phyloP scores from a whole-genome alignment of 305 asterid species.

The Fraxinus latifolia region DNA sequence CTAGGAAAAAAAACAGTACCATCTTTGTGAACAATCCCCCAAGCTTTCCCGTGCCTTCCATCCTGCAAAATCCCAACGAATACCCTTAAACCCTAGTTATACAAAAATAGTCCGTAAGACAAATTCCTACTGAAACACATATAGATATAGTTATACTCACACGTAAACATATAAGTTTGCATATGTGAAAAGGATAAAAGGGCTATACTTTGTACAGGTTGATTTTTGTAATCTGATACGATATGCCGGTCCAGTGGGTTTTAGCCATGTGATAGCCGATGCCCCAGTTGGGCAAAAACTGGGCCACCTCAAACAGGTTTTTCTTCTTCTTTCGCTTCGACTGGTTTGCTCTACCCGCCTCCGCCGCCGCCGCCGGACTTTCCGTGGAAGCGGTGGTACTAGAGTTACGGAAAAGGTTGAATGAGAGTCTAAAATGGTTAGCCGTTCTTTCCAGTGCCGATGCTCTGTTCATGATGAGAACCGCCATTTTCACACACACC shows the following conservation, averaged over 20 bases:
- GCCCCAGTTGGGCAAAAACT: conserved; percentile 77
- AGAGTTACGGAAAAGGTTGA: conserved; percentile 44
- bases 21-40: conserved; percentile 73
- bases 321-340: conserved; percentile 66
- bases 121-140: neutral
- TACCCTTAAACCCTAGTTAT: conserved; percentile 13
- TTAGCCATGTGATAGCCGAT: conserved; percentile 75
- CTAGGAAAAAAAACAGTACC: conserved; percentile 36
- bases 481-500: conserved; percentile 49
- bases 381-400: conserved; percentile 41
- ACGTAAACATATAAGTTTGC: neutral
- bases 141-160: neutral
- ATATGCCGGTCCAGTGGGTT: conserved; percentile 61
- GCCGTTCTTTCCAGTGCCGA: conserved; percentile 40
- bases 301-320: conserved; percentile 67
- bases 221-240: conserved; percentile 68
- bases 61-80: conserved; percentile 48
- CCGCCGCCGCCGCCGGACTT: conserved; percentile 16
- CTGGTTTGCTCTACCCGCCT: conserved; percentile 29
- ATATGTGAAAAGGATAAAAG: neutral
- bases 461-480: conserved; percentile 33
- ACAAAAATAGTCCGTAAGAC: neutral
- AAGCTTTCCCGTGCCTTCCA: conserved; percentile 87
- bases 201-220: conserved; percentile 76
- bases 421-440: conserved; percentile 39